Percentiles rank a stretch among this genome's conserved stretches.
phyloP scores from a whole-genome alignment of 2,329 filamentous ascomycete species.

The Mariannaea sp. region DNA sequence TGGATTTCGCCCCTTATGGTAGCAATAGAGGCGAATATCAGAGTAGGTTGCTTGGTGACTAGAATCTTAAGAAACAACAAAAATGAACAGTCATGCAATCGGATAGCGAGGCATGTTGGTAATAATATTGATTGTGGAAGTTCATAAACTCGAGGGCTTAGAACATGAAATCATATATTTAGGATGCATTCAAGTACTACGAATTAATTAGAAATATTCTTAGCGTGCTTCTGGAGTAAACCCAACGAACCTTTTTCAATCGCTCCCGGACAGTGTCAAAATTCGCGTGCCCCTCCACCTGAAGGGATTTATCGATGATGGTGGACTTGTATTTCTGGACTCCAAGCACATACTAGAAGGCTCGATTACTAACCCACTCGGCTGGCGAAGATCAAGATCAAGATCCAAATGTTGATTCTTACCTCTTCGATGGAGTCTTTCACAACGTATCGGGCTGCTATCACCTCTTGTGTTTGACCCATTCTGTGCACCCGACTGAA shows the following conservation, averaged over 20 bases:
- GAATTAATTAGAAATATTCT: too few relatives aligned
- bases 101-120: too few relatives aligned
- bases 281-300: background rate
- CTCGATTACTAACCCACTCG: background rate
- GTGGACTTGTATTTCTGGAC: background rate
- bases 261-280: background rate
- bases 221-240: too few relatives aligned
- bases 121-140: too few relatives aligned
- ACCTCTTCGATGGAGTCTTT: background rate
- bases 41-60: too few relatives aligned
- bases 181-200: too few relatives aligned
- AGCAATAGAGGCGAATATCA: too few relatives aligned
- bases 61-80: too few relatives aligned
- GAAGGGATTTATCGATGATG: background rate
- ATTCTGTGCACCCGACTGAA: background rate
- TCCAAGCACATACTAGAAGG: background rate
- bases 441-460: background rate
- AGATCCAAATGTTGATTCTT: background rate
- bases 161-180: too few relatives aligned
- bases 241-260: background rate
- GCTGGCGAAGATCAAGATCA: background rate
- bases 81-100: too few relatives aligned
- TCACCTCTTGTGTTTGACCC: background rate
- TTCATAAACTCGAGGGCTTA: too few relatives aligned
- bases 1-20: too few relatives aligned